These are phyloP conservation scores for Loxodes magnus DNA, from an alignment of 73 alveolate genomes.

Conservation along the genomic window DNA sequence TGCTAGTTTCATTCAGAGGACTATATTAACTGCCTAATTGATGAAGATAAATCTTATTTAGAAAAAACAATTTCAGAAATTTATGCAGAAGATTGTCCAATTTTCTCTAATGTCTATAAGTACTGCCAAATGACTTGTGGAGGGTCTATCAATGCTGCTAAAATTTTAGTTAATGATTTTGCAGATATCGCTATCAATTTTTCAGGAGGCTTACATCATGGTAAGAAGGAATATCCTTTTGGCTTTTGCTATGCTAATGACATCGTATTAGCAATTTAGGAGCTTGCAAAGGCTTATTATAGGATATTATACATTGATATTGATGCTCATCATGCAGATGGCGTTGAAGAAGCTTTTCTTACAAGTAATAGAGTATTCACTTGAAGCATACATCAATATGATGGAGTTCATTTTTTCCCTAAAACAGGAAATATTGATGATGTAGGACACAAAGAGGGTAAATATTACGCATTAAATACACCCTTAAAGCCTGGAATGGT, in stretches of 20 bases:
- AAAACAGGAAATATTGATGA: constrained; percentile 90
- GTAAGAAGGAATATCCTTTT: constrained; percentile 88
- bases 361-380: constrained; percentile 91
- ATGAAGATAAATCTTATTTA: neutral
- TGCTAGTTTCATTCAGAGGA: constrained; percentile 37
- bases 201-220: constrained; percentile 99
- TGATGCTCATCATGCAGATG: constrained; percentile 98
- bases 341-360: constrained; percentile 97
- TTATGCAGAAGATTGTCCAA: constrained; percentile 60
- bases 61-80: constrained; percentile 14
- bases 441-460: constrained; percentile 83
- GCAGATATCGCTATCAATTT: constrained; percentile 91
- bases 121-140: constrained; percentile 77
- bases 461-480: constrained; percentile 85
- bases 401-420: constrained; percentile 97
- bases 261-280: constrained; percentile 87
- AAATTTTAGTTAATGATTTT: constrained; percentile 54
- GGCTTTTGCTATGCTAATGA: constrained; percentile 97
- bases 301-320: constrained; percentile 92
- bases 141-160: constrained; percentile 89
- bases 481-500: constrained; percentile 94
- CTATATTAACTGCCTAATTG: constrained; percentile 30
- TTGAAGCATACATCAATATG: constrained; percentile 88
- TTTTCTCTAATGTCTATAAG: constrained; percentile 63
- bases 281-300: constrained; percentile 76